Percentiles rank a stretch among this genome's conserved stretches.
These are phyloP conservation scores for Metarhizium brunneum DNA, from an alignment of 2,329 filamentous ascomycete species.

Conservation along the genomic window DNA sequence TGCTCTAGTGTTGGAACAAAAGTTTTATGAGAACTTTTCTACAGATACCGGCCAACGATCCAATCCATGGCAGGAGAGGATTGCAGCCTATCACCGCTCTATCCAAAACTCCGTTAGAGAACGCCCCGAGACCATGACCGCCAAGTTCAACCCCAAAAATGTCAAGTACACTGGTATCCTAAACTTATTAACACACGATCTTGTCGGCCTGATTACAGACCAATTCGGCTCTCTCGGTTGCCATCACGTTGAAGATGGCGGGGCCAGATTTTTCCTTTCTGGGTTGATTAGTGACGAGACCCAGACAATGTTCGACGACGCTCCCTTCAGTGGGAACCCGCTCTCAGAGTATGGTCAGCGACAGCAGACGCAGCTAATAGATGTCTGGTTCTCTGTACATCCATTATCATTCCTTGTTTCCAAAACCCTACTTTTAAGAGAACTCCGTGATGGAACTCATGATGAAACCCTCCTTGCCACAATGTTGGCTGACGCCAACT, in stretches of 20 bases:
- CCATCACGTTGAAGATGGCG: conserved; percentile 17
- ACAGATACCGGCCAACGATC: conserved; percentile 8
- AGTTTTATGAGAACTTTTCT: conserved; percentile 20
- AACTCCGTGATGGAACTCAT: conserved; percentile 27
- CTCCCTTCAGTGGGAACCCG: conserved; percentile 14
- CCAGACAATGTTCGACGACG: conserved; percentile 22
- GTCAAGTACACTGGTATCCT: conserved; percentile 17
- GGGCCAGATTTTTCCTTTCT: conserved; percentile 17
- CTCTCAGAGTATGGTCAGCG: conserved; percentile 20
- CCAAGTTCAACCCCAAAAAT: conserved; percentile 12
- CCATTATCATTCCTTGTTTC: conserved; percentile 30
- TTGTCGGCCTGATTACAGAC: conserved; percentile 23
- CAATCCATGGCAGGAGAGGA: conserved; percentile 14
- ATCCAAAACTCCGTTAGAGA: conserved; percentile 6
- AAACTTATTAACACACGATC: conserved; percentile 19
- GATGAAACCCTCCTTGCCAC: conserved; percentile 28
- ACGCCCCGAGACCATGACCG: conserved; percentile 9
- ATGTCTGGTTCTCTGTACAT: conserved; percentile 31
- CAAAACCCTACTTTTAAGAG: conserved; percentile 29
- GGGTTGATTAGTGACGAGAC: conserved; percentile 18
- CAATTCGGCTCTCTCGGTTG: conserved; percentile 22
- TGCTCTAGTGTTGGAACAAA: conserved; percentile 19
- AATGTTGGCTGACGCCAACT: conserved; percentile 29
- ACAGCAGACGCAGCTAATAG: conserved; percentile 27
- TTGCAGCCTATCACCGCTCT: conserved; percentile 11